phyloP scores from a whole-genome alignment of 805 yeast genomes.

The Clavispora asparagi region DNA sequence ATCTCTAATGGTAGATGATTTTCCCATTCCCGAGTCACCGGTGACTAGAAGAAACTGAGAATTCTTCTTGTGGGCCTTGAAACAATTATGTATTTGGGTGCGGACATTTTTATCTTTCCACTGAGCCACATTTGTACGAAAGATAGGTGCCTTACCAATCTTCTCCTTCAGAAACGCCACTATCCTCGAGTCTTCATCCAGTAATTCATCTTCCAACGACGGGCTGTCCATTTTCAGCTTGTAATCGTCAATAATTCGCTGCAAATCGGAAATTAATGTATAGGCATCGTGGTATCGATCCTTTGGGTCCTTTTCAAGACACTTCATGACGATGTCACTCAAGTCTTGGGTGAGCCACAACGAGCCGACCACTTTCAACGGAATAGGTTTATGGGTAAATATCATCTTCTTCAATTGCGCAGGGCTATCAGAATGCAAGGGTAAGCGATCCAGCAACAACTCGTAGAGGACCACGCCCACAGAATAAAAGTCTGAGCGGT shows the following conservation, averaged over 20 bases:
- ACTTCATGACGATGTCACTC: conserved; percentile 36
- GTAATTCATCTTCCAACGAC: neutral
- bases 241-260: neutral
- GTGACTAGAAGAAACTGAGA: conserved; percentile 25
- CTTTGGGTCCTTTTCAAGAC: conserved; percentile 36
- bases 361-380: conserved; percentile 29
- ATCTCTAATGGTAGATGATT: conserved; percentile 37
- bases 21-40: conserved; percentile 45
- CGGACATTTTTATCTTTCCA: neutral
- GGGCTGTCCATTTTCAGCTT: neutral
- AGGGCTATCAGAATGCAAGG: conserved; percentile 38
- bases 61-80: conserved; percentile 2
- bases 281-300: conserved; percentile 34
- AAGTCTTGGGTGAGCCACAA: conserved; percentile 25
- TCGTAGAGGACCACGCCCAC: conserved; percentile 49
- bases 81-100: conserved; percentile 2
- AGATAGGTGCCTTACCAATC: neutral
- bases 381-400: conserved; percentile 35
- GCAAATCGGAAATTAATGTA: conserved; percentile 27
- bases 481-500: conserved; percentile 45
- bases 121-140: neutral
- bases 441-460: conserved; percentile 39
- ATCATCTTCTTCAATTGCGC: conserved; percentile 36
- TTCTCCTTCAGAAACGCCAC: neutral
- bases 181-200: neutral